These are phyloP conservation scores for Otatea glauca DNA, from an alignment of 176 grass and related monocot species.

Conservation along the genomic window DNA sequence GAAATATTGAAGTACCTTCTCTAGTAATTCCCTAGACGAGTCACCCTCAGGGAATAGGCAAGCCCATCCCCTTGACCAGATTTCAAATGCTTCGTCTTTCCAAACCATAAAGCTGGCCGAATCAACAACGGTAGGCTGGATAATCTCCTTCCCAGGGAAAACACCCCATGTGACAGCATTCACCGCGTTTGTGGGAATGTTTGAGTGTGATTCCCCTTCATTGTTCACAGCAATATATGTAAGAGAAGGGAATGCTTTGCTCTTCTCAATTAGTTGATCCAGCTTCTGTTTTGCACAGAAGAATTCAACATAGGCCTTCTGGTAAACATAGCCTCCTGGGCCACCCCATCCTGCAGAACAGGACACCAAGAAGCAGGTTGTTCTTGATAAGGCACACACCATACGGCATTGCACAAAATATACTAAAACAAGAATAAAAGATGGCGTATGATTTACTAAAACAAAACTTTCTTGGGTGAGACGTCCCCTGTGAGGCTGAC, in stretches of 20 bases:
- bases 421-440: background rate
- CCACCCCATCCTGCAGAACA: conserved; percentile 77
- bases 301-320: conserved; percentile 86
- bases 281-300: conserved; percentile 79
- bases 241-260: conserved; percentile 64
- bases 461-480: background rate
- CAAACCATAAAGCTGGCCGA: conserved; percentile 76
- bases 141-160: conserved; percentile 81
- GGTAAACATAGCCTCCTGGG: conserved; percentile 82
- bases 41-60: conserved; percentile 66
- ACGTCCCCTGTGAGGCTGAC: background rate
- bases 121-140: conserved; percentile 82
- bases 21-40: conserved; percentile 67
- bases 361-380: background rate
- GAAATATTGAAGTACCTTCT: conserved; percentile 50
- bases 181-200: conserved; percentile 56
- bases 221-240: conserved; percentile 83
- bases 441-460: background rate
- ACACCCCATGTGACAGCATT: conserved; percentile 90
- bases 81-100: conserved; percentile 91
- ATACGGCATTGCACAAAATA: background rate
- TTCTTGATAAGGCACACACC: background rate
- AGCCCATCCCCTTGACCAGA: conserved; percentile 75
- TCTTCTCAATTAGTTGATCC: conserved; percentile 56
- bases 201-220: conserved; percentile 56